phyloP scores from a whole-genome alignment of 768 basidiomycete species.

The Dendrothele bispora region DNA sequence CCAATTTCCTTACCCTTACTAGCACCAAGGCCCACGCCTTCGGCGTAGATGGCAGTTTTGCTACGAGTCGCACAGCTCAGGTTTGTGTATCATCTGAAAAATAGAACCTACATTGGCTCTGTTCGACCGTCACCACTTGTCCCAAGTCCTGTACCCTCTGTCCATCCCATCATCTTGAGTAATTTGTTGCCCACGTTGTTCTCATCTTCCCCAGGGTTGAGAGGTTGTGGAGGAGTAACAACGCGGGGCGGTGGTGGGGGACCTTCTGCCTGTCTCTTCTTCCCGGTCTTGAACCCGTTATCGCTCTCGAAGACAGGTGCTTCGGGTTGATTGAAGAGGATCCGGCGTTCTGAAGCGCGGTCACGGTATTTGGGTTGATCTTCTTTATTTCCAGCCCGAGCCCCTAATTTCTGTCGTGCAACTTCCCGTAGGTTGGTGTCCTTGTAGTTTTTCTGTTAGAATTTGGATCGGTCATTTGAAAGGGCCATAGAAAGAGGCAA shows the following conservation, averaged over 20 bases:
- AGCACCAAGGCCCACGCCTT: constrained; percentile 90
- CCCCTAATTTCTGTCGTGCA: constrained; percentile 65
- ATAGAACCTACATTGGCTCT: constrained; percentile 73
- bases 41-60: constrained; percentile 81
- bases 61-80: constrained; percentile 35
- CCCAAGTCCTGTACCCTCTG: constrained; percentile 85
- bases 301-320: constrained; percentile 63
- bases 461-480: background rate
- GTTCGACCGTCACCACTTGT: constrained; percentile 79
- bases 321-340: constrained; percentile 91
- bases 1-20: constrained; percentile 84
- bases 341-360: constrained; percentile 88
- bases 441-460: constrained; percentile 78
- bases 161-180: constrained; percentile 98
- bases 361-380: constrained; percentile 89
- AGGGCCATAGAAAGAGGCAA: constrained; percentile 24
- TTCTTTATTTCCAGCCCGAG: constrained; percentile 23
- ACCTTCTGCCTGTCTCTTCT: constrained; percentile 50
- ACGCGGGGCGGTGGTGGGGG: constrained; percentile 62
- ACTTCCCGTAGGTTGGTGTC: constrained; percentile 71
- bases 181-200: constrained; percentile 90
- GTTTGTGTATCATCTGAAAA: constrained; percentile 1
- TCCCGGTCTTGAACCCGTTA: constrained; percentile 19
- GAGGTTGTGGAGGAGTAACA: constrained; percentile 62
- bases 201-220: constrained; percentile 78